Evolutionary conservation across 805 yeast species (phyloP).

Genomic region (Candida insectalens): DNA sequence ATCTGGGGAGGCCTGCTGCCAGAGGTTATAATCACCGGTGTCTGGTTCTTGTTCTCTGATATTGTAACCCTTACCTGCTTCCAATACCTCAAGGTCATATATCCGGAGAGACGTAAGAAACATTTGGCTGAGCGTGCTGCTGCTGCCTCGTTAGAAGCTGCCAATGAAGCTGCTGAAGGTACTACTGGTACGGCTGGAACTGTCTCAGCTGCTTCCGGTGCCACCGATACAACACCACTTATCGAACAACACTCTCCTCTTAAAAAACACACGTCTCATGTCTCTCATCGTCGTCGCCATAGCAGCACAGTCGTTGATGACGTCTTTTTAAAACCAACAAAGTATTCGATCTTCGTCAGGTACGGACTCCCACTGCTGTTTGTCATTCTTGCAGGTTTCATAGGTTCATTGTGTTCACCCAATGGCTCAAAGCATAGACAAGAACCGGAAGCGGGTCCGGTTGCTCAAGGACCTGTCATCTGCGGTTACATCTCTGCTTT

Average conservation of each 20-base stretch:
- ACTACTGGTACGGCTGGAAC: too few relatives aligned
- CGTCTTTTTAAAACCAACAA: slow-evolving; percentile 36
- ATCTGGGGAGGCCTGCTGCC: slow-evolving; percentile 64
- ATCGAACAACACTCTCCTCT: slow-evolving; percentile 1
- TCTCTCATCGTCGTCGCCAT: too few relatives aligned
- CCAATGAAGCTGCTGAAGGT: too few relatives aligned
- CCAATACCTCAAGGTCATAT: slow-evolving; percentile 55
- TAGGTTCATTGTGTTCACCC: slow-evolving; percentile 49
- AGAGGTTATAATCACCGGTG: slow-evolving; percentile 57
- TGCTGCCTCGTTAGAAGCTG: too few relatives aligned
- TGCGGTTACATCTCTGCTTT: slow-evolving; percentile 64
- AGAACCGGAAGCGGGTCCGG: slow-evolving; percentile 15
- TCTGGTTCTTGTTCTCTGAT: slow-evolving; percentile 74
- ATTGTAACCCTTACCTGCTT: slow-evolving; percentile 47
- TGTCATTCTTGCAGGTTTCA: slow-evolving; percentile 51
- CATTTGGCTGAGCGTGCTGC: too few relatives aligned
- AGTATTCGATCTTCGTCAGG: slow-evolving; percentile 36
- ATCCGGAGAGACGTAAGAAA: too few relatives aligned
- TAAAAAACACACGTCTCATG: too few relatives aligned
- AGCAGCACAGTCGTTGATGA: slow-evolving; percentile 45
- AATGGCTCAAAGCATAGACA: slow-evolving; percentile 15
- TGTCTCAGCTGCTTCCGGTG: slow-evolving; percentile 1
- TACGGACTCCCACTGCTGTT: slow-evolving; percentile 51
- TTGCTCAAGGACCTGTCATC: slow-evolving; percentile 38
- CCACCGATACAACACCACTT: not conserved